Percentiles rank a stretch among this genome's conserved stretches.
Evolutionary conservation across 2,329 filamentous ascomycete genomes (phyloP).

Genomic region (Stagonosporopsis rhizophila): DNA sequence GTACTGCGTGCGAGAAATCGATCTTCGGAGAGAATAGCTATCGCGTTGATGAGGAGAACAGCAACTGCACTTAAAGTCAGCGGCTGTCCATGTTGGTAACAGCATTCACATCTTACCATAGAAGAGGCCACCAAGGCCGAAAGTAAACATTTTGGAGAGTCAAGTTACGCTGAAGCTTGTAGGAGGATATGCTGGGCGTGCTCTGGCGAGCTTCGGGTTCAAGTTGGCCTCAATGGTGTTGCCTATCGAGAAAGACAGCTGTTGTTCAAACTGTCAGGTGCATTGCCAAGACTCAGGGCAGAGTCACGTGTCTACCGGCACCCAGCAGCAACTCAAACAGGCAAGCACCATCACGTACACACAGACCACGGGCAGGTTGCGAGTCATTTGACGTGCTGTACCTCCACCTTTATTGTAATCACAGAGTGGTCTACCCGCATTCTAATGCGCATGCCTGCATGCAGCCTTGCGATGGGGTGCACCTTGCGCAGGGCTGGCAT

Average conservation of each 20-base stretch:
- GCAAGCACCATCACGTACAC: background rate
- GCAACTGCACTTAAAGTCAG: constrained; percentile 62
- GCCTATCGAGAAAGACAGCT: constrained; percentile 30
- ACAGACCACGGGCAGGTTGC: no score
- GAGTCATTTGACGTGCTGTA: no score
- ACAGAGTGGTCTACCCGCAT: background rate
- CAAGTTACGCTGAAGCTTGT: no score
- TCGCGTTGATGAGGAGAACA: constrained; percentile 89
- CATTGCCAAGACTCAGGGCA: constrained; percentile 10
- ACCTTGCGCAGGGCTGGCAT: constrained; percentile 12
- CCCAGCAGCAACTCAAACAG: background rate
- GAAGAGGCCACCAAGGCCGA: constrained; percentile 73
- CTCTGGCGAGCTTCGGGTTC: background rate
- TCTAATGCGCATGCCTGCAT: background rate
- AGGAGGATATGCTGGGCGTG: background rate
- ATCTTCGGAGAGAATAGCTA: constrained; percentile 93
- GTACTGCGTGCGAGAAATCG: constrained; percentile 84
- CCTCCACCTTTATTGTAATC: background rate
- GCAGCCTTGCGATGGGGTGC: background rate
- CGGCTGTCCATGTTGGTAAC: constrained; percentile 16
- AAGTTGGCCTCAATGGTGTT: constrained; percentile 19
- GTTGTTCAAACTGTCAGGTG: constrained; percentile 18
- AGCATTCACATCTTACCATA: constrained; percentile 63
- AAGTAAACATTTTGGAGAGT: constrained; percentile 67
- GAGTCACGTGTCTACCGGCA: constrained; percentile 2